Base-by-base conservation (phyloP, 768 basidiomycete genomes). In the Lactarius vividus region DNA sequence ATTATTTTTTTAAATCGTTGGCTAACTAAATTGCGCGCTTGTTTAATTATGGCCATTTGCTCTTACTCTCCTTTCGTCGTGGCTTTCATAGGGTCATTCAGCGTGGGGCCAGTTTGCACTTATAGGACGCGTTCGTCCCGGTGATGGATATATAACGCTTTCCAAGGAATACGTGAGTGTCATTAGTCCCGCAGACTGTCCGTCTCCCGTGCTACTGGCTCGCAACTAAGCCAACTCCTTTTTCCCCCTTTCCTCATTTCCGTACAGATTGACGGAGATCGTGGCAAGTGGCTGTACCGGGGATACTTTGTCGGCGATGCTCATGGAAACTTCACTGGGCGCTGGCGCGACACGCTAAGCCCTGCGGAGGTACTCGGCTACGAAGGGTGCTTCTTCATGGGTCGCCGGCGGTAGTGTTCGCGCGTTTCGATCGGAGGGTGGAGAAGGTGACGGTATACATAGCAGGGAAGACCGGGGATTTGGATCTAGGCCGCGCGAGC, bases 61-160 rank as follows among this genome's bases (percentile, higher is more conserved):
- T 46, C 20, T 15, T 26, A 20, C 37, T n/a, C 18, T 39, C 11
- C 31, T 33, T 9, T 40, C 40, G 29, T 53, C 29, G 53, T 20
- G 54, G 39, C 20, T 40, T 13, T 37, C 29, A 23, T 64, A 93
- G 91, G 92, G 93, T 5, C 94, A 95, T 76, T 95, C 93, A 9
- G 87, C 92, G 16, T 96, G 93, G 93, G 93, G 94, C 28, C 87
- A 91, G 69, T 96, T 94, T 76, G 87, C 82, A 64, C 75, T 96
- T 29, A 77, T 88, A 4, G 93, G 94, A 42, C 84, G 93, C 20
- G 83, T 96, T n/a, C 80, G 94, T 63, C 84, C 88, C 18, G 85
- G 83, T 71, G 93, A 95, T 73, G 93, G 93, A 9, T 84, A 92
- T 69, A 81, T 95, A 59, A 90, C 84, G 67, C 73, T 95, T 10